These are phyloP conservation scores for Neonectria punicea DNA, from an alignment of 2,329 filamentous ascomycete species.

Conservation along the genomic window DNA sequence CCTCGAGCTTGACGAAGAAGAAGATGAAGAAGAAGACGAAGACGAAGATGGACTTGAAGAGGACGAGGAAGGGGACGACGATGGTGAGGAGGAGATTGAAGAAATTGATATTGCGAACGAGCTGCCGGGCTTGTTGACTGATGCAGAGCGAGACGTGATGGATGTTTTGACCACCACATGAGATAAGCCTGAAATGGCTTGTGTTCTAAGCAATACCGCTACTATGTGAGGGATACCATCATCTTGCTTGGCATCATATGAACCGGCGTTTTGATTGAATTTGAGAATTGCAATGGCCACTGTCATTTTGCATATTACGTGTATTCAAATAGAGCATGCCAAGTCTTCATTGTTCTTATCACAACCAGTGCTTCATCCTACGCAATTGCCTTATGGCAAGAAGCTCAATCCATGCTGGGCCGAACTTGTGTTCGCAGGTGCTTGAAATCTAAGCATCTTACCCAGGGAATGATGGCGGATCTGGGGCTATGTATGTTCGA, in stretches of 20 bases:
- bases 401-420: neutral
- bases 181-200: neutral
- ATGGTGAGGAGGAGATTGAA: conserved; percentile 27
- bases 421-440: too few species aligned
- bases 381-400: neutral
- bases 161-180: conserved; percentile 19
- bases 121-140: conserved; percentile 31
- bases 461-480: too few species aligned
- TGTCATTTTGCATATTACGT: neutral
- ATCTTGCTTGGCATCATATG: neutral
- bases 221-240: neutral
- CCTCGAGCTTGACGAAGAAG: conserved; percentile 38
- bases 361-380: neutral
- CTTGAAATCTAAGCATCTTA: too few species aligned
- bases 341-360: neutral
- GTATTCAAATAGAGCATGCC: neutral
- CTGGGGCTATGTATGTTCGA: too few species aligned
- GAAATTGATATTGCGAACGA: conserved; percentile 28
- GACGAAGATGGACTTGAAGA: conserved; percentile 18
- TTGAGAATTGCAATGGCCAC: neutral
- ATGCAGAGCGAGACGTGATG: conserved; percentile 33
- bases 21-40: conserved; percentile 36
- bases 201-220: neutral
- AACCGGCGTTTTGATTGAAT: neutral
- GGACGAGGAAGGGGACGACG: conserved; percentile 23